These are phyloP conservation scores for Curvularia lunata DNA, from an alignment of 2,329 filamentous ascomycete species.

Conservation along the genomic window DNA sequence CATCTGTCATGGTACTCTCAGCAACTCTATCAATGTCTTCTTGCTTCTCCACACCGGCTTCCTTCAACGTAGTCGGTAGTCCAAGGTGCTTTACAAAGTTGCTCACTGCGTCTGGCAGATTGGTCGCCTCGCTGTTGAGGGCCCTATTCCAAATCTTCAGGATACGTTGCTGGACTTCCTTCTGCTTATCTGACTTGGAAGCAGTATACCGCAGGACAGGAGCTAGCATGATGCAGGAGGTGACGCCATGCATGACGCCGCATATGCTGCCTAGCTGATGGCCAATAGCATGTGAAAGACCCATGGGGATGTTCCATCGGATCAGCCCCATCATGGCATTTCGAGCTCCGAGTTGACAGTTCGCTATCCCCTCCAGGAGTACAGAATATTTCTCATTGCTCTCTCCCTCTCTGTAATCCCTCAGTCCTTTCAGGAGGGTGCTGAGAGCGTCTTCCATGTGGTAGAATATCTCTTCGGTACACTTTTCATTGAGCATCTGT, in stretches of 20 bases:
- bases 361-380: slow-evolving; percentile 25
- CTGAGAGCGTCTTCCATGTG: slow-evolving; percentile 33
- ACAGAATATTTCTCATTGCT: slow-evolving; percentile 15
- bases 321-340: slow-evolving; percentile 32
- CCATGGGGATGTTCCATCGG: slow-evolving; percentile 26
- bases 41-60: slow-evolving; percentile 27
- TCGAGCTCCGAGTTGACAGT: slow-evolving; percentile 31
- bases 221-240: slow-evolving; percentile 31
- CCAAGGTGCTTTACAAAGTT: slow-evolving; percentile 26
- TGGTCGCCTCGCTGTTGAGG: slow-evolving; percentile 23
- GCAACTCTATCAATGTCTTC: slow-evolving; percentile 28
- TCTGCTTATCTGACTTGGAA: slow-evolving; percentile 19
- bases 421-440: slow-evolving; percentile 27
- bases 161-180: slow-evolving; percentile 19
- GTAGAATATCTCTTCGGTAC: slow-evolving; percentile 20
- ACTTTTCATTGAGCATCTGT: slow-evolving; percentile 23
- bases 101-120: slow-evolving; percentile 30
- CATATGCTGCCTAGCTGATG: slow-evolving; percentile 30
- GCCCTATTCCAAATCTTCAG: slow-evolving; percentile 29
- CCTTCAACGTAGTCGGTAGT: slow-evolving; percentile 27
- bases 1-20: slow-evolving; percentile 33
- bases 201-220: slow-evolving; percentile 27
- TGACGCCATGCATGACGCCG: slow-evolving; percentile 33
- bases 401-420: slow-evolving; percentile 27
- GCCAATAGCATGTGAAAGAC: slow-evolving; percentile 32